Evolutionary conservation across 768 basidiomycete genomes (phyloP).

Genomic region (Pisolithus marmoratus): DNA sequence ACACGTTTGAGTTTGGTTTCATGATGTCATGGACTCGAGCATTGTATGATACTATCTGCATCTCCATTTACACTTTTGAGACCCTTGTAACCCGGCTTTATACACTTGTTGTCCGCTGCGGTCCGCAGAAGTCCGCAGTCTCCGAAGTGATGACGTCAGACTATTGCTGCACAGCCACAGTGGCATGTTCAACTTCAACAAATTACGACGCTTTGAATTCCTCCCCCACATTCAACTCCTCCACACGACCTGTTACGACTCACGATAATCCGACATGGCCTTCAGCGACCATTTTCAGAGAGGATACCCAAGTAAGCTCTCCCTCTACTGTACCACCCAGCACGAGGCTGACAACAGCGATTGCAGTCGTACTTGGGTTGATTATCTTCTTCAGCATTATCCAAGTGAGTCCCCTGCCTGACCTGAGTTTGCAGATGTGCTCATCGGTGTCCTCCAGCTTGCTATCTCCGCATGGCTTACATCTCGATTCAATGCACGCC

Average conservation of each 20-base stretch:
- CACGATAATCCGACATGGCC: conserved; percentile 27
- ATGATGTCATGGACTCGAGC: conserved; percentile 6
- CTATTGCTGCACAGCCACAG: conserved; percentile 15
- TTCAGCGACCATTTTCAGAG: conserved; percentile 39
- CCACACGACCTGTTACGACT: conserved; percentile 19
- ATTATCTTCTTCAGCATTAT: conserved; percentile 56
- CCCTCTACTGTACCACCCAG: background rate
- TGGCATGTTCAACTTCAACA: conserved; percentile 17
- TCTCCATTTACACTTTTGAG: background rate
- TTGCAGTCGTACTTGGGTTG: conserved; percentile 50
- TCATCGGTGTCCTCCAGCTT: conserved; percentile 35
- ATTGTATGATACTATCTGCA: conserved; percentile 7
- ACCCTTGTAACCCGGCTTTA: too few relatives aligned
- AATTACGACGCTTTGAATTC: background rate
- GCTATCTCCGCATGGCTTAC: conserved; percentile 70
- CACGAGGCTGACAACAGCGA: background rate
- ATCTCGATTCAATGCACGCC: conserved; percentile 49
- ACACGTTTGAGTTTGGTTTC: background rate
- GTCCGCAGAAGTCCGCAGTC: too few relatives aligned
- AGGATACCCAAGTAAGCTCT: conserved; percentile 50
- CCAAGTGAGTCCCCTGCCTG: conserved; percentile 38
- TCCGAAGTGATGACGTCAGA: conserved; percentile 13
- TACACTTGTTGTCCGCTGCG: too few relatives aligned
- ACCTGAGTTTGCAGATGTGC: background rate
- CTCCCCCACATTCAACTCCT: conserved; percentile 11